Base-by-base conservation (phyloP, 805 yeast genomes). In the Zygotorulaspora danielsina region DNA sequence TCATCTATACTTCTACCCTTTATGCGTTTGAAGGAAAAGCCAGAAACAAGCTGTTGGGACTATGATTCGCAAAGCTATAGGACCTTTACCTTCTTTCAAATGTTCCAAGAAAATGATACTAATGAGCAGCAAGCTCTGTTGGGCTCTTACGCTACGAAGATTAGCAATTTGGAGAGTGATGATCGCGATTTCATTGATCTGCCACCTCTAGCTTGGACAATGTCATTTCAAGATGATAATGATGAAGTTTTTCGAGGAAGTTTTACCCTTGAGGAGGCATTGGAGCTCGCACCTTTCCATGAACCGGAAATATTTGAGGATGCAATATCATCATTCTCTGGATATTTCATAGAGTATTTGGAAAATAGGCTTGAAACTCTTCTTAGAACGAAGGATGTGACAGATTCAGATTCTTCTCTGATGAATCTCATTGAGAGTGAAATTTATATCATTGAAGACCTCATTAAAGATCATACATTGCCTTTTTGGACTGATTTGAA, bases 131-230 rank as follows among this genome's bases (percentile, higher is more conserved):
- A 12, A n/a, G 13, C 29, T 22, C 24, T 25, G 20, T n/a, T 31
- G 16, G 41, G 38, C 17, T 10, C 22, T 6, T 52, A 39, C 33
- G 20, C 29, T 7, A 25, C 32, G 10, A 19, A 16, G 16, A 39
- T 49, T 16, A 17, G 11, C 9, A 9, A 6, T n/a, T 31, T 24
- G 10, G 52, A 52, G 32, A 10, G 8, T 8, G 41, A 36, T 17
- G 25, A 36, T 3, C 35, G 34, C 8, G 55, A 53, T 29, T 28
- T 36, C 13, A 49, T 51, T 10, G 34, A 19, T 6, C 24, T 51
- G 8, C 54, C 55, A 16, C 55, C 42, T 21, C 21, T 51, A 21
- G 57, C 57, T 11, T 51, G 52, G 54, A 34, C 49, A n/a, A 35
- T 48, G 30, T 34, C 28, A 26, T 38, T 38, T 31, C 21, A 28